Evolutionary conservation across 768 basidiomycete genomes (phyloP), one percentile per base, ranked within the genome.

Genomic region (Thelephora ganbajun): DNA sequence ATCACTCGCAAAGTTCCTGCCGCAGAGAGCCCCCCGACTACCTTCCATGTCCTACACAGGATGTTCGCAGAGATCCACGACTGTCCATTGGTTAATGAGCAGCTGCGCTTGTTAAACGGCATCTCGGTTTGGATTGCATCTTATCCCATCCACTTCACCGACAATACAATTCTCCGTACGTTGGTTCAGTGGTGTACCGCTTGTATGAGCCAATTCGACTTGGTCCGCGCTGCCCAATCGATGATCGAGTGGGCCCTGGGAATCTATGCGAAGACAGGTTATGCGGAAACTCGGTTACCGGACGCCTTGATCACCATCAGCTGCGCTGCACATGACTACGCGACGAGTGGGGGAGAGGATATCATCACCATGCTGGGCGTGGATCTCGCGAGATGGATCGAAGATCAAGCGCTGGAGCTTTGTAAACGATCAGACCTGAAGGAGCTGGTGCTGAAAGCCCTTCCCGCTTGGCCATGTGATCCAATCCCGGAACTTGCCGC

Each of bases 51-150:
- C 47, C 60, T 89, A 22, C 81, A 83, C 49, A 73, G 76, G 45
- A 69, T 94, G 12, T 77, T 93, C 52, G 70, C 79, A 5, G 70
- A 72, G 35, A 64, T 90, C 7, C 74, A 85, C 49, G 60, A 64
- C 9, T 76, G 78, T 0, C 80, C 80, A 16, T 70, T 96, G 35
- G 73, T 94, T 51, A 86, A 88, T 59, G 89, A 94, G 59, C 87
- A 93, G 58, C 62, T 79, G 35, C 78, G 93, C 11, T 65, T 81
- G 23, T 57, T 92, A 35, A 81, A 88, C 48, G 74, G 77, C 1
- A 64, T 94, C 41, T 77, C 76, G 22, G 62, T 97, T 23, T 81
- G 87, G 72, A 69, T 90, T 41, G 71, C 90, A 3, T 70, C 74
- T 35, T 73, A 77, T 49, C 61, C 68, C 41, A 59, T 69, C 22